These are phyloP conservation scores for Pluteus cervinus DNA, from an alignment of 768 basidiomycete genomes.

Conservation along the genomic window DNA sequence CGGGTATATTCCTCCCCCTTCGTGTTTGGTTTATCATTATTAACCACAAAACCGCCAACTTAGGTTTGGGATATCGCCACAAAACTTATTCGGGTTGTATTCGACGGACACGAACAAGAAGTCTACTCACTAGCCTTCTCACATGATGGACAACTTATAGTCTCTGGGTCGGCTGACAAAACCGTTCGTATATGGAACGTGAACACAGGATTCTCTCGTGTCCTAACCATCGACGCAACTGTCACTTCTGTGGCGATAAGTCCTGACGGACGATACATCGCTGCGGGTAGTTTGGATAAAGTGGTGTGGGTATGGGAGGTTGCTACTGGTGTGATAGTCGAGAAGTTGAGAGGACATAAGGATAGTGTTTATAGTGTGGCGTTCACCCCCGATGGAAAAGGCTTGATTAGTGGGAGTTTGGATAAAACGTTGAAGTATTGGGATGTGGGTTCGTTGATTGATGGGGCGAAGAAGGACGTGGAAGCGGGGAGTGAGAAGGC, in stretches of 20 bases:
- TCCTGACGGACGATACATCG: conserved; percentile 60
- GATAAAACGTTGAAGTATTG: conserved; percentile 81
- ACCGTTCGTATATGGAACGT: conserved; percentile 36
- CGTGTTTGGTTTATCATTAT: no score
- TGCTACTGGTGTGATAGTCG: conserved; percentile 51
- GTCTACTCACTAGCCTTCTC: conserved; percentile 92
- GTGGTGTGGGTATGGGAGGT: conserved; percentile 77
- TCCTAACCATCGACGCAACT: conserved; percentile 44
- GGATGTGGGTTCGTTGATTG: conserved; percentile 74
- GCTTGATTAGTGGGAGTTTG: conserved; percentile 81
- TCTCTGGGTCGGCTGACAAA: conserved; percentile 77
- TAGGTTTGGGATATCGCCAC: conserved; percentile 88
- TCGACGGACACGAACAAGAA: conserved; percentile 84
- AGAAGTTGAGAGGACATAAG: conserved; percentile 65
- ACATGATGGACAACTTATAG: conserved; percentile 69
- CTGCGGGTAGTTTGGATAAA: conserved; percentile 61
- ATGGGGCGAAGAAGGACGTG: conserved; percentile 26
- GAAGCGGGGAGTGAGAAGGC: conserved; percentile 63
- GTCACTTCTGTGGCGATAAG: conserved; percentile 71
- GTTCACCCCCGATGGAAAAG: conserved; percentile 90
- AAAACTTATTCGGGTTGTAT: conserved; percentile 66
- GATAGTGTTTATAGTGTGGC: conserved; percentile 81
- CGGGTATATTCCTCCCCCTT: conserved; percentile 45
- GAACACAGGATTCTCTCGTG: conserved; percentile 22
- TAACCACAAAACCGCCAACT: no score